Base-by-base conservation (phyloP, 352 stramenopile species). In the Phytophthora meadii region DNA sequence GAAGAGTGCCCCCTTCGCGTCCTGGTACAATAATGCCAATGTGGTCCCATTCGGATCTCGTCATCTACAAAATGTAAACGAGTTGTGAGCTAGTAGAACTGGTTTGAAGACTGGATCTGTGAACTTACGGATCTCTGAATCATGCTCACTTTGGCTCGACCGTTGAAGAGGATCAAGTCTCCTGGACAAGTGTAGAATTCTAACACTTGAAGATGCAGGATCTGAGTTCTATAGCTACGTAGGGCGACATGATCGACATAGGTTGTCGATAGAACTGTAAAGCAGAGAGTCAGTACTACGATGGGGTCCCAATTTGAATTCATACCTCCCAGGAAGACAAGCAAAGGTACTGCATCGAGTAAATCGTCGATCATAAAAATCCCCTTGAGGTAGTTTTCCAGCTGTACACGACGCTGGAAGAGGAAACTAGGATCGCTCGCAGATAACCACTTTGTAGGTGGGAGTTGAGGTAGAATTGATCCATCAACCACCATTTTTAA, bases 41-140 rank as follows among this genome's bases (percentile, higher is more conserved):
- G 46, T 91, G 82, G 34, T 91, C 82, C 82, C 82, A 91, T 67
- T 91, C 76, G 0, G 82, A 80, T 14, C 78, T 68, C 6, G 82
- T 90, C 51, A 86, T 58, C 77, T 86, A 44, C 7, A 39, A 5
- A 8, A 46, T 30, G 12, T 7, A 46, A 46, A 19, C 2, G 37
- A n/a, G 30, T 11, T n/a, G 11, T 36, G 28, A 40, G 19, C 24
- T 34, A 34, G 30, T 15, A 15, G 5, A 17, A 27, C 30, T 3
- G 30, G 27, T 30, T 30, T 34, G 8, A 34, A 12, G 30, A 34
- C 30, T 34, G 30, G 11, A 34, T 41, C 10, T 44, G 53, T 15
- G 30, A 0, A 60, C 70, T 51, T n/a, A 84, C 78, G 2, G 76
- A 81, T 71, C 82, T 69, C 58, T 89, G 82, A 37, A 85, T 42